Conservation (phyloP, 2,329 filamentous ascomycete species). For the Hypomyces perniciosus region DNA sequence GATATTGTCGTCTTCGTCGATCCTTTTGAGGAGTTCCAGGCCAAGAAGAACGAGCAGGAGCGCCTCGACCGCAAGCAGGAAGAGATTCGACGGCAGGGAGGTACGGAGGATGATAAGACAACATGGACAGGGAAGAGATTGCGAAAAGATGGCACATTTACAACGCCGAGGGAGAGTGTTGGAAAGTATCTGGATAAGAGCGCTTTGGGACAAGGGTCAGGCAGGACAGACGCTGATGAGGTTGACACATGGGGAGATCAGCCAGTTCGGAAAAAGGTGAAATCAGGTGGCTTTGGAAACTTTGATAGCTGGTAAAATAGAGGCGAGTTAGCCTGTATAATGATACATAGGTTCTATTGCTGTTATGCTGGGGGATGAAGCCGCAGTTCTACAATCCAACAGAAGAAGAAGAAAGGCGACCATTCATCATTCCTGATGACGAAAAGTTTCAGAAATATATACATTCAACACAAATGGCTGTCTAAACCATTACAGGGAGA, state of each 20-base stretch:
- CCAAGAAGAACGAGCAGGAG: conserved; percentile 62
- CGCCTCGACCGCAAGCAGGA: conserved; percentile 51
- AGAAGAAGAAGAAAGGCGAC: not conserved
- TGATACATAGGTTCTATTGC: no score
- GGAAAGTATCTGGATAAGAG: conserved; percentile 79
- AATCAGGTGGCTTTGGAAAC: conserved; percentile 78
- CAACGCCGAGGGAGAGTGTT: conserved; percentile 41
- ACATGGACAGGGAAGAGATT: conserved; percentile 97
- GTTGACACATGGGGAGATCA: conserved; percentile 58
- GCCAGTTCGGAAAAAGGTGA: conserved; percentile 75
- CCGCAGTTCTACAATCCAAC: not conserved
- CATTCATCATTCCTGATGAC: no score
- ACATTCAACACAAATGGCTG: not conserved
- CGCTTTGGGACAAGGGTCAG: conserved; percentile 30
- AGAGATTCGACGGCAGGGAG: conserved; percentile 57
- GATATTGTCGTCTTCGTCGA: conserved; percentile 85
- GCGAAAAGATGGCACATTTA: conserved; percentile 57
- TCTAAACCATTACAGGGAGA: conserved; percentile 24
- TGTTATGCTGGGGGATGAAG: not conserved
- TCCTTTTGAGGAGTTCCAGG: conserved; percentile 89
- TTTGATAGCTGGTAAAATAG: conserved; percentile 77
- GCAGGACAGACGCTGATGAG: conserved; percentile 57
- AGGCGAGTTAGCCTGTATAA: no score
- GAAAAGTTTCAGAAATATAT: not conserved
- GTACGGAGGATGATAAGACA: conserved; percentile 78